Evolutionary conservation across 257 asterid species (phyloP).

Genomic region (Solanum chaucha): DNA sequence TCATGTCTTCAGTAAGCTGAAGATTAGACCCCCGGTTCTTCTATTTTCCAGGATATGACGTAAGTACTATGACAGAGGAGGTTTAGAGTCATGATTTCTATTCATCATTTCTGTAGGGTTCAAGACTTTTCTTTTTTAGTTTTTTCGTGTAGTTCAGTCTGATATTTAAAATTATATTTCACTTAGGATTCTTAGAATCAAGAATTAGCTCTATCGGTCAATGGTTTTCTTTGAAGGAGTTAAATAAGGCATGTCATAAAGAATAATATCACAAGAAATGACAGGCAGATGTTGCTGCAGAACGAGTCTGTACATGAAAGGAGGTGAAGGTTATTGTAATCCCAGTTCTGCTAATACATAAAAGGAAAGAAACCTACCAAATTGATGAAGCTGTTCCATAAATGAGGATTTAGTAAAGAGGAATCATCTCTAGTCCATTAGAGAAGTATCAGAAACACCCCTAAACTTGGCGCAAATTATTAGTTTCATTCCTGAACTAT

Average conservation of each 20-base stretch:
- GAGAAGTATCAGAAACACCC: too few species aligned
- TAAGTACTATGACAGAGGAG: not conserved
- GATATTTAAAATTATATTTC: not conserved
- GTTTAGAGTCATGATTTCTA: not conserved
- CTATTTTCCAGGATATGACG: not conserved
- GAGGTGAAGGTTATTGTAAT: not conserved
- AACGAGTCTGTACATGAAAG: not conserved
- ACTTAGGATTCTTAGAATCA: not conserved
- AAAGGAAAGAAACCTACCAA: not conserved
- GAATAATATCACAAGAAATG: not conserved
- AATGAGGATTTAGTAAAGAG: not conserved
- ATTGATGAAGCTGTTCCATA: not conserved
- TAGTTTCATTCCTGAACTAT: too few species aligned
- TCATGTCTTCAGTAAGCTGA: not conserved
- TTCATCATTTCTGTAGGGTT: not conserved
- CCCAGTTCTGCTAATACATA: not conserved
- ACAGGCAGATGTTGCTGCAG: not conserved
- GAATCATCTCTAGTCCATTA: not conserved
- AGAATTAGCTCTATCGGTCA: not conserved
- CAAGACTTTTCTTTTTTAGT: too few species aligned
- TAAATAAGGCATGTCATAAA: not conserved
- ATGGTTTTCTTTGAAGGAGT: not conserved
- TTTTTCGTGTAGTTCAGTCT: not conserved
- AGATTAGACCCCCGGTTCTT: not conserved
- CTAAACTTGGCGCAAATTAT: too few species aligned